A percentile compares a stretch with the other conserved stretches of the same genome.
phyloP scores from a whole-genome alignment of 164 flowering plant genomes.

The Cinnamomum chago region DNA sequence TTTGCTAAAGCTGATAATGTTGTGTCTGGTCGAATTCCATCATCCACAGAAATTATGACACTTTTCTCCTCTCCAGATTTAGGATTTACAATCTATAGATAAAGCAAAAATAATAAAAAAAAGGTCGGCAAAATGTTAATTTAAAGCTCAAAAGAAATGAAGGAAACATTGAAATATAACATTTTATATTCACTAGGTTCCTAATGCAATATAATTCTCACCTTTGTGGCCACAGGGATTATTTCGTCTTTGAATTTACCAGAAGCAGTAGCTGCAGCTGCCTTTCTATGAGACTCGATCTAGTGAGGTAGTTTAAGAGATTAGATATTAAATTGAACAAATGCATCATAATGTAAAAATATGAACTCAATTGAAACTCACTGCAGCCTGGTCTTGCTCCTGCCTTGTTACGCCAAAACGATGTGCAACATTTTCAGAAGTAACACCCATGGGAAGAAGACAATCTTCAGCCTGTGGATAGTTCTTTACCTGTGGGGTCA shows the following conservation, averaged over 20 bases:
- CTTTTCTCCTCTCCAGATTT: constrained; percentile 83
- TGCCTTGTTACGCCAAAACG: constrained; percentile 84
- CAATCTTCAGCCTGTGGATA: constrained; percentile 76
- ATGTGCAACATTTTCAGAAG: constrained; percentile 96
- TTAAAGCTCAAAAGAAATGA: neutral
- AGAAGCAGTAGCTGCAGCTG: constrained; percentile 93
- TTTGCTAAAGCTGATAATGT: constrained; percentile 57
- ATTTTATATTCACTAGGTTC: neutral
- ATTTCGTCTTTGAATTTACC: constrained; percentile 97
- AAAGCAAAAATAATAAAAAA: neutral
- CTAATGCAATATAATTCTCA: constrained; percentile 8
- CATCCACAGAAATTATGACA: constrained; percentile 74
- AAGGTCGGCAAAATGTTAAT: neutral
- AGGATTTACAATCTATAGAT: constrained; percentile 72
- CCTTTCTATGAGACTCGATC: constrained; percentile 88
- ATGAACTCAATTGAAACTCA: constrained; percentile 33
- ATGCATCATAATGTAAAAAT: neutral
- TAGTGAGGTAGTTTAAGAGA: constrained; percentile 12
- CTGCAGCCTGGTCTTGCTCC: constrained; percentile 98
- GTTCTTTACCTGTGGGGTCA: constrained; percentile 41
- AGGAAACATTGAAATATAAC: neutral
- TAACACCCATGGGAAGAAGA: constrained; percentile 96
- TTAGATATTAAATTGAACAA: neutral
- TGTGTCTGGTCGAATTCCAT: constrained; percentile 81
- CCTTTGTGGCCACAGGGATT: constrained; percentile 86